Evolutionary conservation across 495 filamentous ascomycete species (phyloP).

Genomic region (Podospora tetraspora): DNA sequence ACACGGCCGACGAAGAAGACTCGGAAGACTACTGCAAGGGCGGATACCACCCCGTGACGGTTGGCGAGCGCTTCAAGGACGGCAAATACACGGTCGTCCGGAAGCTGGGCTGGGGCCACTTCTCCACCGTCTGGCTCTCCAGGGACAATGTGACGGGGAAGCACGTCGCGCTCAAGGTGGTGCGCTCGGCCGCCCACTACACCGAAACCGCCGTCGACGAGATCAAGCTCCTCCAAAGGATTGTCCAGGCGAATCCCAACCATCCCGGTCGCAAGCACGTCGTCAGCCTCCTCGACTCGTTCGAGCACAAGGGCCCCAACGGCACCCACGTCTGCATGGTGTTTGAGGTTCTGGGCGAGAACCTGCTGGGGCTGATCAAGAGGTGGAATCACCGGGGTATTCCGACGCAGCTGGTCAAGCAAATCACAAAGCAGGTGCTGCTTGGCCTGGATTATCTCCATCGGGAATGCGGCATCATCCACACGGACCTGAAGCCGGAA

Average conservation of each 20-base stretch:
- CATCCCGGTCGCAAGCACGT: slow-evolving; percentile 93
- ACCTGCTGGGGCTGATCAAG: slow-evolving; percentile 92
- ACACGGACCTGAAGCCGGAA: slow-evolving; percentile 96
- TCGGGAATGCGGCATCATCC: slow-evolving; percentile 97
- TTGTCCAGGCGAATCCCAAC: slow-evolving; percentile 87
- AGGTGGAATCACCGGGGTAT: slow-evolving; percentile 97
- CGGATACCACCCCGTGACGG: slow-evolving; percentile 88
- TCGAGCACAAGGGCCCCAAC: slow-evolving; percentile 96
- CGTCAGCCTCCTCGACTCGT: slow-evolving; percentile 91
- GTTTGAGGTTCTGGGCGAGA: slow-evolving; percentile 96
- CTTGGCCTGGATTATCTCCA: slow-evolving; percentile 94
- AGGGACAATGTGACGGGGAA: slow-evolving; percentile 84
- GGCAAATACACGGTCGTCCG: slow-evolving; percentile 93
- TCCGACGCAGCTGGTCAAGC: slow-evolving; percentile 91
- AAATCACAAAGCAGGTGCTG: slow-evolving; percentile 97
- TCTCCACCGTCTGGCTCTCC: slow-evolving; percentile 97
- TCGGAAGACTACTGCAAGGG: slow-evolving; percentile 99
- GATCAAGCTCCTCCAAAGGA: slow-evolving; percentile 95
- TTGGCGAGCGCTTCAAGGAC: slow-evolving; percentile 96
- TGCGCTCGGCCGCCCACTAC: slow-evolving; percentile 94
- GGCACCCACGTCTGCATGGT: slow-evolving; percentile 99
- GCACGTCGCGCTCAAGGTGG: slow-evolving; percentile 96
- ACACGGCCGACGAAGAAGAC: slow-evolving; percentile 96
- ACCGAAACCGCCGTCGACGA: slow-evolving; percentile 98
- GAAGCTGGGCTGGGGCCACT: slow-evolving; percentile 98